phyloP scores from a whole-genome alignment of 208 protist genomes.

The Leishmania tropica region DNA sequence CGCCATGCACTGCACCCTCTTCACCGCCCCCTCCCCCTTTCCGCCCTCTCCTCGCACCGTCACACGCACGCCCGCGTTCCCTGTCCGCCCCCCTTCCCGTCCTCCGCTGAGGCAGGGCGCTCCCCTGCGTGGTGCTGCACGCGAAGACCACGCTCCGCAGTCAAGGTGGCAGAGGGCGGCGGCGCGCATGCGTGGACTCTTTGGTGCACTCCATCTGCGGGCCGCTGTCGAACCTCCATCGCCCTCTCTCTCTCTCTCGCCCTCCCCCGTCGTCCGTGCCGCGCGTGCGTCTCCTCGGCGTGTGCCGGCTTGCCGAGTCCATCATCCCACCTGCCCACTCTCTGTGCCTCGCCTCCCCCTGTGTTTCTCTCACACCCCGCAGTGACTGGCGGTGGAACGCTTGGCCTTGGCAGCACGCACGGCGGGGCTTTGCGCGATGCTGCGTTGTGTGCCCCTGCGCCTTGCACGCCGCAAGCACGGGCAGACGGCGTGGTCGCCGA shows the following conservation, averaged over 20 bases:
- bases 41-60: not conserved
- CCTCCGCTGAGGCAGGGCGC: not conserved
- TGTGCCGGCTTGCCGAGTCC: not conserved
- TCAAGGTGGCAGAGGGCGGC: not conserved
- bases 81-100: not conserved
- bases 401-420: not conserved
- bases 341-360: not conserved
- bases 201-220: not conserved
- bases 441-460: conserved; percentile 10
- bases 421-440: conserved; percentile 25
- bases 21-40: not conserved
- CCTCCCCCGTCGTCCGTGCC: not conserved
- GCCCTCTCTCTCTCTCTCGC: not conserved
- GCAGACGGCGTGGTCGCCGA: conserved; percentile 81
- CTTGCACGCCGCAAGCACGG: conserved; percentile 61
- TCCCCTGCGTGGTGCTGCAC: not conserved
- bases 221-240: not conserved
- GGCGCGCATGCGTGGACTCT: not conserved
- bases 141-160: not conserved
- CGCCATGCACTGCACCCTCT: not conserved
- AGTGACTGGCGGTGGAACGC: not conserved
- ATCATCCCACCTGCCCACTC: not conserved
- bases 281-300: not conserved
- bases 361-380: not conserved
- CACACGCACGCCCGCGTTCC: not conserved